phyloP scores from a whole-genome alignment of 768 basidiomycete species.

The Termitomyces sp. region DNA sequence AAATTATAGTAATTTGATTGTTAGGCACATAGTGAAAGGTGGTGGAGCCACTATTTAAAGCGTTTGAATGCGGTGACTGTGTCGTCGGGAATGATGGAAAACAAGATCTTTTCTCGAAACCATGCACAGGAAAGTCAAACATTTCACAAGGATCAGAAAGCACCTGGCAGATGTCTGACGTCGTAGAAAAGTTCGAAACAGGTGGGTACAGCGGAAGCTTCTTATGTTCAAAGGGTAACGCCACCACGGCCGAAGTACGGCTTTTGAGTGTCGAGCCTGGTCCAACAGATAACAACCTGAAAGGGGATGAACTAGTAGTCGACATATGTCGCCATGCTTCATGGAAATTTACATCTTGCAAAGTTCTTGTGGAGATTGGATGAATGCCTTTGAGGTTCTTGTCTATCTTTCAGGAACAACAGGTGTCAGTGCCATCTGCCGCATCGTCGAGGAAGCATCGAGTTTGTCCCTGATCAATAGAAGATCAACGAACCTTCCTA shows the following conservation, averaged over 20 bases:
- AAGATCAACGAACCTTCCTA: neutral
- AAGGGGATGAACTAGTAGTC: neutral
- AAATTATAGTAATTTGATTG: neutral
- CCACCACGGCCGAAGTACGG: neutral
- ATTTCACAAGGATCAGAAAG: neutral
- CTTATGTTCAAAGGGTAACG: neutral
- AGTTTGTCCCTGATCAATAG: neutral
- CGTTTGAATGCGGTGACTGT: neutral
- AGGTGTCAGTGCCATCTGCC: neutral
- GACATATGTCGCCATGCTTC: neutral
- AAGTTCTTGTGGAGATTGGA: neutral
- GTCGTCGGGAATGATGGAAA: neutral
- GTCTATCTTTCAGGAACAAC: constrained; percentile 7
- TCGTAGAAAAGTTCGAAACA: neutral
- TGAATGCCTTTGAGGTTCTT: neutral
- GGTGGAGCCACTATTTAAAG: neutral
- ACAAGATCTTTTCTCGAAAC: neutral
- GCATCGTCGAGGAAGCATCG: neutral
- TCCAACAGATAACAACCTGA: neutral
- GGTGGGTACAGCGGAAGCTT: neutral
- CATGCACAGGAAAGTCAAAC: neutral
- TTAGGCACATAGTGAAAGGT: neutral
- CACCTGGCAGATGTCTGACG: neutral
- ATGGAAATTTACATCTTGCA: neutral
- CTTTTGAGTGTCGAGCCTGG: neutral